Evolutionary conservation across 1,139 yeast genomes (phyloP).

Genomic region (Kurtzmaniella quercitrusa): DNA sequence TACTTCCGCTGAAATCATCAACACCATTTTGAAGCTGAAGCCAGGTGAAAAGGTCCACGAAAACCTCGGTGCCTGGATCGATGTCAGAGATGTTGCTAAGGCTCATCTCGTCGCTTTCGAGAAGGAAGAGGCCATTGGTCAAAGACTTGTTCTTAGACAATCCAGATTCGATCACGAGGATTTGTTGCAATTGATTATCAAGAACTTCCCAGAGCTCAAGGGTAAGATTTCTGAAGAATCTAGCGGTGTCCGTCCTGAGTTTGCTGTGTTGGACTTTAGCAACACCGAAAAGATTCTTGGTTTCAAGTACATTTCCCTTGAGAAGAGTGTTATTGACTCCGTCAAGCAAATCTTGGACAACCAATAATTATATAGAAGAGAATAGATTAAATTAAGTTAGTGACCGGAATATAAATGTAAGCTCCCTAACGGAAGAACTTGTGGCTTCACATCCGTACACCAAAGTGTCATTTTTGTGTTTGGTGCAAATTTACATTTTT

Average conservation of each 20-base stretch:
- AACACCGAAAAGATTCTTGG: constrained; percentile 16
- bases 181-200: constrained; percentile 30
- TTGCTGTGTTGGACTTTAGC: constrained; percentile 13
- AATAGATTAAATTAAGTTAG: no score
- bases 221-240: constrained; percentile 18
- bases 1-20: constrained; percentile 15
- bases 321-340: constrained; percentile 15
- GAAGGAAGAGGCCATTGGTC: constrained; percentile 18
- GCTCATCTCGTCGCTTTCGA: constrained; percentile 47
- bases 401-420: background rate
- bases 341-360: constrained; percentile 10
- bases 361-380: background rate
- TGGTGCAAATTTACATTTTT: no score
- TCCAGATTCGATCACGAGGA: constrained; percentile 33
- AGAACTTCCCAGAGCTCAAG: constrained; percentile 12
- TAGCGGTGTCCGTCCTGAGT: constrained; percentile 15
- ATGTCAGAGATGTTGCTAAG: constrained; percentile 52
- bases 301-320: constrained; percentile 14
- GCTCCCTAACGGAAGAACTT: background rate
- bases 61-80: constrained; percentile 27
- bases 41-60: constrained; percentile 14
- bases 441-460: background rate
- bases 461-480: background rate
- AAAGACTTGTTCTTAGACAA: constrained; percentile 24
- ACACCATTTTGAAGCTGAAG: constrained; percentile 13